Conservation (phyloP, 495 filamentous ascomycete species). For the Cetradonia linearis region DNA sequence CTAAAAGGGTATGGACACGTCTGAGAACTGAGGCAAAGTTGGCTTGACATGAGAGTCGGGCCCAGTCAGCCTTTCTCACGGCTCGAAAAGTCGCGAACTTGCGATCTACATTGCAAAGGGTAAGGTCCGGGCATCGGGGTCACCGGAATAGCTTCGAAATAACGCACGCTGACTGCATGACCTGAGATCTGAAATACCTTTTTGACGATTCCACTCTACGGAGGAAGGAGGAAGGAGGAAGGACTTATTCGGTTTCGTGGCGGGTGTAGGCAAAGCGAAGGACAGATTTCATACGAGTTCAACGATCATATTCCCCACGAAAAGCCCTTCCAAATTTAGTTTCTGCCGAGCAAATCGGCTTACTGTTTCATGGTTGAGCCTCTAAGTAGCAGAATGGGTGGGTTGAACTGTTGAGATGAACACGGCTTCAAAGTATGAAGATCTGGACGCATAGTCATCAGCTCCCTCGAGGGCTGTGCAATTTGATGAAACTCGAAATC, state of each 20-base stretch:
- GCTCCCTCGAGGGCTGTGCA: constrained; percentile 8
- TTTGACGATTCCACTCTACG: background rate
- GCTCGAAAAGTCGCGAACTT: background rate
- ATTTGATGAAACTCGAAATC: constrained; percentile 8
- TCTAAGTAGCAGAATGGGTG: background rate
- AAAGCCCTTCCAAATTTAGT: background rate
- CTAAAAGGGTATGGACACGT: no score
- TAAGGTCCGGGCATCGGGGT: background rate
- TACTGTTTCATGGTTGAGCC: constrained; percentile 8
- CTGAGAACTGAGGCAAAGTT: background rate
- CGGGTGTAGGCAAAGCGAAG: background rate
- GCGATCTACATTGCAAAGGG: background rate
- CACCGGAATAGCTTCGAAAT: background rate
- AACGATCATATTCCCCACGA: background rate
- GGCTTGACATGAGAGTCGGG: background rate
- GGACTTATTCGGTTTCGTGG: constrained; percentile 2
- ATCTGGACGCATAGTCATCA: background rate
- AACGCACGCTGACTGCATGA: constrained; percentile 6
- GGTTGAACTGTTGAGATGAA: background rate
- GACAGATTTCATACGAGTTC: background rate
- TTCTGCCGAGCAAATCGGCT: constrained; percentile 13
- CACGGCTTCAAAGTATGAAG: constrained; percentile 1
- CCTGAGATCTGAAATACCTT: background rate
- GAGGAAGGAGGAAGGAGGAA: no score
- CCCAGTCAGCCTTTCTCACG: background rate